These are phyloP conservation scores for Camptophora hylomeconis DNA, from an alignment of 2,329 filamentous ascomycete genomes.

Conservation along the genomic window DNA sequence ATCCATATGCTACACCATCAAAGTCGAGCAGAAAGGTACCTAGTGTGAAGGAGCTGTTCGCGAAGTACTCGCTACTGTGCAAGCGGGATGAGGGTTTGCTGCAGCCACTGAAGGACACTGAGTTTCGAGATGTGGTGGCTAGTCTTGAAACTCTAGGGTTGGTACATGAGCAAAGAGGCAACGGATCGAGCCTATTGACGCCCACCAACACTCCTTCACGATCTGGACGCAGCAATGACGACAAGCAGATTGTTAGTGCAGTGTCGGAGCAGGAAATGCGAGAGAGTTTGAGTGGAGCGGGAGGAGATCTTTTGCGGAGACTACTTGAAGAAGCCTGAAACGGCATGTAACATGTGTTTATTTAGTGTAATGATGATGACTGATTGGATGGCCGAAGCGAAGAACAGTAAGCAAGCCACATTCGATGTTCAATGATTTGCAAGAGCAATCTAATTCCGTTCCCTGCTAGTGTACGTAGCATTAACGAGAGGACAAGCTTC, in stretches of 20 bases:
- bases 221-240: constrained; percentile 48
- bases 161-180: constrained; percentile 55
- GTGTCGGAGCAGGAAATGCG: constrained; percentile 70
- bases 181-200: constrained; percentile 50
- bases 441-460: no score
- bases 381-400: no score
- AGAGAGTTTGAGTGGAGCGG: constrained; percentile 48
- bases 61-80: constrained; percentile 71
- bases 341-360: no score
- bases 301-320: constrained; percentile 31
- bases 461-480: no score
- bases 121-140: constrained; percentile 85
- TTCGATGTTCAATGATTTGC: no score
- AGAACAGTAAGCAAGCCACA: no score
- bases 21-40: constrained; percentile 51
- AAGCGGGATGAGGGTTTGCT: constrained; percentile 68
- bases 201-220: constrained; percentile 54
- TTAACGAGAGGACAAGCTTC: no score
- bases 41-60: constrained; percentile 71
- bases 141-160: constrained; percentile 81
- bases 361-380: background rate
- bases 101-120: constrained; percentile 76
- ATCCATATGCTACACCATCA: constrained; percentile 41
- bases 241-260: constrained; percentile 65
- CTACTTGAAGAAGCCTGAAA: constrained; percentile 21